Percentiles rank a stretch among this genome's conserved stretches.
These are phyloP conservation scores for Candida stauntonica DNA, from an alignment of 805 yeast genomes.

Conservation along the genomic window DNA sequence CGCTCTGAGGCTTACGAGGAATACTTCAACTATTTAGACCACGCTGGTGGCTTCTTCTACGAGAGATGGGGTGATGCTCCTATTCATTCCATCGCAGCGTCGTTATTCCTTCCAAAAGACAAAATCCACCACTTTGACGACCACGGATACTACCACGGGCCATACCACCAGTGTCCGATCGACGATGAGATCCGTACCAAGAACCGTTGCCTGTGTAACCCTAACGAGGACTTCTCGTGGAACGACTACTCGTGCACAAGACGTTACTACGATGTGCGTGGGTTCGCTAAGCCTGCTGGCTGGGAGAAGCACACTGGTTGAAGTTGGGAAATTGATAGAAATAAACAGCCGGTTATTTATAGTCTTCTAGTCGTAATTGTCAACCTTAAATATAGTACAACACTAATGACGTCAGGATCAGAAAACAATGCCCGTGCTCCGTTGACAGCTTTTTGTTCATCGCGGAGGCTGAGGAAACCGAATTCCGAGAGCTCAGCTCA, in stretches of 20 bases:
- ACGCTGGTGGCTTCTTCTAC: slow-evolving; percentile 87
- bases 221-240: slow-evolving; percentile 71
- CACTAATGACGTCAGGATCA: background rate
- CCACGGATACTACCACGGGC: slow-evolving; percentile 80
- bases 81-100: slow-evolving; percentile 82
- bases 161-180: slow-evolving; percentile 76
- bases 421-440: background rate
- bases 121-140: slow-evolving; percentile 79
- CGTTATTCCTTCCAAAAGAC: slow-evolving; percentile 66
- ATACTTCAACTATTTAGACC: slow-evolving; percentile 71
- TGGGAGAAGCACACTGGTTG: slow-evolving; percentile 59
- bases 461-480: too few species aligned
- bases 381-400: background rate
- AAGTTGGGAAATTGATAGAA: background rate
- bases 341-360: background rate
- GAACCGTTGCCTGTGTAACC: slow-evolving; percentile 69
- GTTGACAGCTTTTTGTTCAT: too few species aligned
- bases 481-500: too few species aligned
- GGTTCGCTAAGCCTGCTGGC: slow-evolving; percentile 56
- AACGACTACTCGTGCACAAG: slow-evolving; percentile 67
- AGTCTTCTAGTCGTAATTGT: too few species aligned
- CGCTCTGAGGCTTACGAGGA: slow-evolving; percentile 63
- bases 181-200: slow-evolving; percentile 53
- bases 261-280: slow-evolving; percentile 53
- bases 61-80: slow-evolving; percentile 97